Evolutionary conservation across 176 grass and related monocot genomes (phyloP), one percentile per base, ranked within the genome.

Genomic region (Avena sativa): DNA sequence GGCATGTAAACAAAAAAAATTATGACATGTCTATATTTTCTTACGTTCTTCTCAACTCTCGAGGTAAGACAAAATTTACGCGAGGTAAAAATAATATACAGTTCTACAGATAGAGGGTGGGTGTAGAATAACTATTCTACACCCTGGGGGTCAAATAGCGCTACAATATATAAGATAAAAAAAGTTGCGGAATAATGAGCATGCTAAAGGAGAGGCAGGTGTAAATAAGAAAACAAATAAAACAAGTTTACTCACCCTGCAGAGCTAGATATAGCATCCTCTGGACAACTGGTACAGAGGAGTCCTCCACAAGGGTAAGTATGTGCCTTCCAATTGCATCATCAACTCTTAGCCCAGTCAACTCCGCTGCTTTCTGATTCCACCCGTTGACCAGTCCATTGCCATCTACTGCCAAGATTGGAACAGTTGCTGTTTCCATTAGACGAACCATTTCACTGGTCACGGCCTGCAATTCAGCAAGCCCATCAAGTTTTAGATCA

Each of bases 371-470:
- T 86, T 98, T 98, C 72, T 93, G 90, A 83, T 98, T 98, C 97
- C 97, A 98, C 16, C 97, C 94, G 21, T 98, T 98, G 44, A 98
- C 83, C 57, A 98, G 58, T 36, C 97, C 97, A 49, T 93, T 93
- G 61, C 85, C 64, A 83, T 98, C 97, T 50, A 98, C 97, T 16
- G 94, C 97, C 71, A 98, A 89, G 60, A 98, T 98, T 10, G 97
- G 94, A 23, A 92, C 97, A 10, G 97, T 93, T 51, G 97, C 94
- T 32, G 96, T 98, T 88, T 98, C 96, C 46, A 98, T 98, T 19
- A 98, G 79, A 20, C 93, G 91, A 69, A 96, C 96, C 93, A 98
- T 98, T 93, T 98, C 96, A 81, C 86, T 98, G 59, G 96, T 98
- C 32, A 98, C 96, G 0, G 90, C 92, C 75, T 96, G 93, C 66